A percentile compares a stretch with the other conserved stretches of the same genome.
phyloP scores from a whole-genome alignment of 164 flowering plant species.

The Stephania yunnanensis region DNA sequence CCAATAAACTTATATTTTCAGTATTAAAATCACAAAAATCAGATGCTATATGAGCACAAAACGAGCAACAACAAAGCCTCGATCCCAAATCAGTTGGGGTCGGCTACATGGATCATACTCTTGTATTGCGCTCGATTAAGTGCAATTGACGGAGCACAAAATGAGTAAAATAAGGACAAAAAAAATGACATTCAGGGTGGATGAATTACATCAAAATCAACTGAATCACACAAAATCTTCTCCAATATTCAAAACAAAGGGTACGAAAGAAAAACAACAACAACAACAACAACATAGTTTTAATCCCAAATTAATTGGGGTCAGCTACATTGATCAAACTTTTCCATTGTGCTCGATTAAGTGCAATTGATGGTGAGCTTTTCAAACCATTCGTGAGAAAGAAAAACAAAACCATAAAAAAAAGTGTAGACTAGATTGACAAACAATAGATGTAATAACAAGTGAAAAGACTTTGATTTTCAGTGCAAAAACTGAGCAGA shows the following conservation, averaged over 20 bases:
- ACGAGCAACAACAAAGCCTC: too few species aligned
- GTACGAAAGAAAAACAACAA: neutral
- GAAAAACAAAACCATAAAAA: neutral
- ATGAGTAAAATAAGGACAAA: neutral
- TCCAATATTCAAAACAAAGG: neutral
- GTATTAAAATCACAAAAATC: neutral
- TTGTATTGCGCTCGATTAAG: too few species aligned
- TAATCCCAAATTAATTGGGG: too few species aligned
- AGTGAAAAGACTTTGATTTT: neutral
- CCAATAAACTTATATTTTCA: neutral
- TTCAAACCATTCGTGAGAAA: neutral
- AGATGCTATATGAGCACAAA: neutral
- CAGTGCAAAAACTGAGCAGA: too few species aligned
- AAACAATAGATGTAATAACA: neutral
- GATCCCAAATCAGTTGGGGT: neutral
- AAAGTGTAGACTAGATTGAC: neutral
- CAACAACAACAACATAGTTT: neutral
- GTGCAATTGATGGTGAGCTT: too few species aligned
- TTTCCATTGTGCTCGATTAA: too few species aligned
- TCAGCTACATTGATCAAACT: too few species aligned
- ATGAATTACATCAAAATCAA: constrained; percentile 5
- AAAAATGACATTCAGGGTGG: neutral
- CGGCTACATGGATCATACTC: too few species aligned
- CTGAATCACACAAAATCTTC: neutral
- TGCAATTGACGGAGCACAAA: too few species aligned